Conservation (phyloP, 73 alveolate genomes). For the Effrenium voratum region DNA sequence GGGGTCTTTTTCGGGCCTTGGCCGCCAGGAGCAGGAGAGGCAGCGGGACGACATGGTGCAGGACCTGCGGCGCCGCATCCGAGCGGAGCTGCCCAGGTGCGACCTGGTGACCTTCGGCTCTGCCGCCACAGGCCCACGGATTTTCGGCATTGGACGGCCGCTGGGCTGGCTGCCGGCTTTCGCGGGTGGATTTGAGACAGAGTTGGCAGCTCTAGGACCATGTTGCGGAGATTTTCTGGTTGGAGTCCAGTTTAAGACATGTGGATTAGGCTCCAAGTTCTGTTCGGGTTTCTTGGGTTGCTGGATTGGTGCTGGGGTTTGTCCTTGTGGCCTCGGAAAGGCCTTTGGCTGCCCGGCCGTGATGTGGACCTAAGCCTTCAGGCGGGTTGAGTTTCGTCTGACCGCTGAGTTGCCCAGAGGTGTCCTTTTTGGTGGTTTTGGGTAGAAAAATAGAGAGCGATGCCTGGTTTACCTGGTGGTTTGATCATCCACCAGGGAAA, state of each 20-base stretch:
- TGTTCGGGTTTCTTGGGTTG: too few species aligned
- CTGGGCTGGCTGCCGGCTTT: too few species aligned
- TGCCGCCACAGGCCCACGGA: conserved; percentile 48
- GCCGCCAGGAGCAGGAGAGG: conserved; percentile 17
- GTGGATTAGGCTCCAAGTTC: too few species aligned
- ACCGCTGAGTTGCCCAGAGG: background rate
- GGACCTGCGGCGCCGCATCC: conserved; percentile 15
- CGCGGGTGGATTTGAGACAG: too few species aligned
- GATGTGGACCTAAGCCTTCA: conserved; percentile 67
- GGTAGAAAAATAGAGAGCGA: background rate
- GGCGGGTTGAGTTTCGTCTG: background rate
- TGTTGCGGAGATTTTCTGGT: too few species aligned
- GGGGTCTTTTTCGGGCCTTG: too few species aligned
- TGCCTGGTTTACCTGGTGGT: background rate
- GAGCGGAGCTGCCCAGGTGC: conserved; percentile 52
- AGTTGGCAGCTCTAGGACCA: too few species aligned
- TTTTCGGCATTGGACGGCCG: too few species aligned
- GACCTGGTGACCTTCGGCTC: conserved; percentile 68
- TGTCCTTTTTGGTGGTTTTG: background rate
- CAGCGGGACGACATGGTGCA: conserved; percentile 76
- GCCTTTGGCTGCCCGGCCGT: conserved; percentile 87
- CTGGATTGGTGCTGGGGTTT: too few species aligned
- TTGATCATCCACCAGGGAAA: background rate
- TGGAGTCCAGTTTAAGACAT: too few species aligned
- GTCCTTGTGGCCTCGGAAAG: too few species aligned